Evolutionary conservation across 78 protist species (phyloP).

Genomic region (Protostelium mycophagum): DNA sequence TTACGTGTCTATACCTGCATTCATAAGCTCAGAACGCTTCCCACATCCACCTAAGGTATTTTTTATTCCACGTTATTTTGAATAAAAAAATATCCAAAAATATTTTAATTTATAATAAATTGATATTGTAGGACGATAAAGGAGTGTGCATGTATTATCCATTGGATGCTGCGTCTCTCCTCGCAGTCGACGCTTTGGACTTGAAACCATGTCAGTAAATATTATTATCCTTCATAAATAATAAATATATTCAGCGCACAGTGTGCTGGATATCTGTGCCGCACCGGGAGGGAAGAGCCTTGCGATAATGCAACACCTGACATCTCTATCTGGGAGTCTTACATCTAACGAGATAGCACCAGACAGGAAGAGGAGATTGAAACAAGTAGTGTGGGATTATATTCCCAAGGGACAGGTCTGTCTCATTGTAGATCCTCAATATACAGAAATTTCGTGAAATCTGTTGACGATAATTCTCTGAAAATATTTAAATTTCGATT

Average conservation of each 20-base stretch:
- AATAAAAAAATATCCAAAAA: background rate
- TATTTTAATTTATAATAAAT: too few species aligned
- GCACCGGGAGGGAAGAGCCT: background rate
- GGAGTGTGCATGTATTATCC: background rate
- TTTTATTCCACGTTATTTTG: too few species aligned
- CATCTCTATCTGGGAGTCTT: background rate
- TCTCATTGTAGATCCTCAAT: too few species aligned
- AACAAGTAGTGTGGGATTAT: background rate
- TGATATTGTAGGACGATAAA: background rate
- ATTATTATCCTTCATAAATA: too few species aligned
- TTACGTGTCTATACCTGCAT: background rate
- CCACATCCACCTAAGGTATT: background rate
- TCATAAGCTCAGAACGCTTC: background rate
- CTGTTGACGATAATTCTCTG: too few species aligned
- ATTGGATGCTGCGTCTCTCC: background rate
- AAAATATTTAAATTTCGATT: too few species aligned
- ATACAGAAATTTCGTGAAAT: too few species aligned
- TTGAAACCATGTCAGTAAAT: background rate
- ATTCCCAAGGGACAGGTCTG: background rate
- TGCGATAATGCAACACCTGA: background rate
- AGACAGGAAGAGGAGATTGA: background rate
- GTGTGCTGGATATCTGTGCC: background rate
- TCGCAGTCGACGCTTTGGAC: background rate
- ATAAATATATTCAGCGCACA: background rate
- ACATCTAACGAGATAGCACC: background rate